Percentiles rank a stretch among this genome's conserved stretches.
phyloP scores from a whole-genome alignment of 805 yeast species.

The Yamadazyma akitaensis region DNA sequence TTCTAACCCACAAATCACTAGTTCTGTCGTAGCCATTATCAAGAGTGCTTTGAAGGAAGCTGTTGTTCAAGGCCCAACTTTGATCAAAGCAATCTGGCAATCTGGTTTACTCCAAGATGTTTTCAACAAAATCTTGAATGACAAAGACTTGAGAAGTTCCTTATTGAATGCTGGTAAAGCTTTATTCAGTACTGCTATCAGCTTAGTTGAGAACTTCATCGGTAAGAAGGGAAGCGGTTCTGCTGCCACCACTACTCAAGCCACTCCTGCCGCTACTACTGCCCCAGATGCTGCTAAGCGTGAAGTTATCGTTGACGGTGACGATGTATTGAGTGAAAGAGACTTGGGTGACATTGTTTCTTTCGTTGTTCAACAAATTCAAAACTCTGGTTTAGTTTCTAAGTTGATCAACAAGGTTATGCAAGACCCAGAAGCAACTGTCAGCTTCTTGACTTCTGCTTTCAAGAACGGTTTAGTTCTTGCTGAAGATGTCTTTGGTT shows the following conservation, averaged over 20 bases:
- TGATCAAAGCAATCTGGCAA: conserved; percentile 38
- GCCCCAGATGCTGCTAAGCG: conserved; percentile 17
- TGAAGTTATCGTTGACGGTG: conserved; percentile 13
- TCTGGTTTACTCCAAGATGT: conserved; percentile 37
- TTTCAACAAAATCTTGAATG: conserved; percentile 29
- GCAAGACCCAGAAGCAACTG: conserved; percentile 34
- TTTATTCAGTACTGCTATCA: conserved; percentile 29
- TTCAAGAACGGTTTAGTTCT: conserved; percentile 31
- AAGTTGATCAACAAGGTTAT: conserved; percentile 30
- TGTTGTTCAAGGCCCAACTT: conserved; percentile 38
- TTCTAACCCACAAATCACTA: conserved; percentile 25
- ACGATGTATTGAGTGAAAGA: conserved; percentile 35
- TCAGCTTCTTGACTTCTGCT: conserved; percentile 31
- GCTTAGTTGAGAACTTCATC: conserved; percentile 20
- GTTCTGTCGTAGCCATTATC: conserved; percentile 24
- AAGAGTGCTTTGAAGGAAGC: conserved; percentile 32
- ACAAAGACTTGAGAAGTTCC: conserved; percentile 31
- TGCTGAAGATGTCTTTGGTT: conserved; percentile 31
- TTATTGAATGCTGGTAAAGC: conserved; percentile 32
- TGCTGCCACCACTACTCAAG: not conserved
- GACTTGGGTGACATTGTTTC: conserved; percentile 28
- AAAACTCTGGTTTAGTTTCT: conserved; percentile 33
- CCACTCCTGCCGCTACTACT: conserved; percentile 12
- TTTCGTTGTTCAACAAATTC: conserved; percentile 26
- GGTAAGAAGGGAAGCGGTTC: conserved; percentile 15